Conservation (phyloP, 345 rosid species). For the Gossypium sturtianum region DNA sequence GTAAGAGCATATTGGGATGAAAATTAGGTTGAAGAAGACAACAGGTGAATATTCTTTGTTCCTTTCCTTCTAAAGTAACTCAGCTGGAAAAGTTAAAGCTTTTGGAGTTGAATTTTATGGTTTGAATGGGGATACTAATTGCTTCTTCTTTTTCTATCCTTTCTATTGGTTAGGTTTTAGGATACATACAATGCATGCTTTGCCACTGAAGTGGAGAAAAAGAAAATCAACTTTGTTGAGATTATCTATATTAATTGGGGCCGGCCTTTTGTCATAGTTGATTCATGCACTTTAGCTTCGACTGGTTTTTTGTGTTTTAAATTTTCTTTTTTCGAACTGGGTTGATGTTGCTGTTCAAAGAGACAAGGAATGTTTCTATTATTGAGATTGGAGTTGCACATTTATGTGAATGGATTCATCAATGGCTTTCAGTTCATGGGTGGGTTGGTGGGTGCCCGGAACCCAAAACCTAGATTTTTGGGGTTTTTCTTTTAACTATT, state of each 20-base stretch:
- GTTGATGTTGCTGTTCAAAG: constrained; percentile 20
- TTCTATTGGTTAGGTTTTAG: neutral
- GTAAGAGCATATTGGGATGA: too few relatives aligned
- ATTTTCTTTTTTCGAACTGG: constrained; percentile 9
- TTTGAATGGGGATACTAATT: constrained; percentile 1
- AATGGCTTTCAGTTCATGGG: neutral
- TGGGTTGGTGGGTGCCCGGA: too few relatives aligned
- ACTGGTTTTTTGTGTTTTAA: neutral
- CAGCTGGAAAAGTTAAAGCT: constrained; percentile 5
- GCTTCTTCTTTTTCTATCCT: neutral
- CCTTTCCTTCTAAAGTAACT: constrained; percentile 2
- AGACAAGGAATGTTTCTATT: constrained; percentile 13
- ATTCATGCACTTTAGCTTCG: constrained; percentile 9
- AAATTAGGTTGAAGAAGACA: constrained; percentile 2
- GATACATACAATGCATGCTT: constrained; percentile 44
- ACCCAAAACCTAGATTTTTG: too few relatives aligned
- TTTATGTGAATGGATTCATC: constrained; percentile 6
- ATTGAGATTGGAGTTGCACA: neutral
- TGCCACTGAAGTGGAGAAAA: neutral
- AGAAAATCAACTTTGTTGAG: neutral
- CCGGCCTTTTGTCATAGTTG: neutral
- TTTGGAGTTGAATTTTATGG: constrained; percentile 4
- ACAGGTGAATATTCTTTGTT: constrained; percentile 16
- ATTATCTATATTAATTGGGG: neutral
- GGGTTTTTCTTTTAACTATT: too few relatives aligned